Conservation (phyloP, 192 early-diverging fungal species). For the Podila horticola region DNA sequence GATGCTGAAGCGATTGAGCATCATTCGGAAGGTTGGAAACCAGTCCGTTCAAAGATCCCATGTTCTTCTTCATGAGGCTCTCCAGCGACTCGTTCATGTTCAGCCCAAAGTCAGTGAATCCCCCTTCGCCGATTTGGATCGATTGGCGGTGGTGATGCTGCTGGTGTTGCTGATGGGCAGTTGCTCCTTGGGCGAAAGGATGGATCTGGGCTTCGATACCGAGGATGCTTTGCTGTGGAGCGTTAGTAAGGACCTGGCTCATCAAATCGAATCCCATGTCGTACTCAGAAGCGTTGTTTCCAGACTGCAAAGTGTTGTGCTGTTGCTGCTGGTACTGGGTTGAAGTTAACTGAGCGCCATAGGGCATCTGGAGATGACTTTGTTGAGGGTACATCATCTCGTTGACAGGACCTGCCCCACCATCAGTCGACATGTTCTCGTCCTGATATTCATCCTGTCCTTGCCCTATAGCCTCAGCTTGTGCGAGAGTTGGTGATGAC, state of each 20-base stretch:
- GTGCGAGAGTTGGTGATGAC: conserved; percentile 10
- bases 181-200: neutral
- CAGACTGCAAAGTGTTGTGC: neutral
- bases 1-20: neutral
- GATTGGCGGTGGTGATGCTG: neutral
- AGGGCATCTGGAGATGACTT: neutral
- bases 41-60: conserved; percentile 13
- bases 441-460: neutral
- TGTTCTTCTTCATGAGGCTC: conserved; percentile 36
- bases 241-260: neutral
- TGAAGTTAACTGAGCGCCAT: neutral
- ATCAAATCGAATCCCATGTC: neutral
- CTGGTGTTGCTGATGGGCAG: neutral
- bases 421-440: neutral
- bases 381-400: too few species aligned
- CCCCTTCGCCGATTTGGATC: neutral
- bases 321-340: neutral
- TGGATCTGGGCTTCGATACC: conserved; percentile 5
- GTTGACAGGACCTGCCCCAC: too few species aligned
- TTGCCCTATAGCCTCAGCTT: neutral
- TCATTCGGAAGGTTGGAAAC: neutral
- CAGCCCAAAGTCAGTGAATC: conserved; percentile 16
- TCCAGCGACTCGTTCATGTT: conserved; percentile 28
- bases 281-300: neutral
- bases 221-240: neutral